Evolutionary conservation across 768 basidiomycete genomes (phyloP).

Genomic region (Filobasidium floriforme): DNA sequence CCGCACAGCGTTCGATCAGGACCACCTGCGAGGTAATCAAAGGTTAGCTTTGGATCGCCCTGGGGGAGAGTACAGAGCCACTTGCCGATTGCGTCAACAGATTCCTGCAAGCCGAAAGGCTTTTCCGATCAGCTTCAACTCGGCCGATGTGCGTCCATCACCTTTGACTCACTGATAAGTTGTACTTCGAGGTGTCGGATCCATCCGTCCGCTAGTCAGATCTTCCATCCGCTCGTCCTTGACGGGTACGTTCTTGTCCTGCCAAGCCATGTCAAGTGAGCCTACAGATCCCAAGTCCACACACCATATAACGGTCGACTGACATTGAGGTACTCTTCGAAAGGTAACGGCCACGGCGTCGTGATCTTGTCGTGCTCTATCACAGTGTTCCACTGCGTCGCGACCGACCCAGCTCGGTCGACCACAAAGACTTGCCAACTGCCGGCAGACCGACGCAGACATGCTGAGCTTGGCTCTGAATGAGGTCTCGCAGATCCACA

Average conservation of each 20-base stretch:
- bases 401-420: constrained; percentile 24
- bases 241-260: neutral
- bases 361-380: constrained; percentile 21
- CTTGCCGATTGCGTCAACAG: neutral
- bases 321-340: neutral
- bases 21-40: neutral
- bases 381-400: constrained; percentile 20
- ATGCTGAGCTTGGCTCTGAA: neutral
- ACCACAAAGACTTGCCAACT: constrained; percentile 26
- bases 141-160: no score
- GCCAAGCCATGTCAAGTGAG: neutral
- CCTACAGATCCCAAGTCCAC: neutral
- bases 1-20: neutral
- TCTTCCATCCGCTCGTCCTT: neutral
- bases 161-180: neutral
- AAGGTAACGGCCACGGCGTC: constrained; percentile 18
- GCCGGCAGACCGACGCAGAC: neutral
- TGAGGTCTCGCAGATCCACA: neutral
- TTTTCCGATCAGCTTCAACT: neutral
- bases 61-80: neutral
- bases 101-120: neutral
- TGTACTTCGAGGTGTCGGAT: neutral
- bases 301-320: neutral
- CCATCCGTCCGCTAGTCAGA: neutral
- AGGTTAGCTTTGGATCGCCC: no score